Percentiles rank a stretch among this genome's conserved stretches.
phyloP scores from a whole-genome alignment of 2,329 filamentous ascomycete species.

The Knufia petricola region DNA sequence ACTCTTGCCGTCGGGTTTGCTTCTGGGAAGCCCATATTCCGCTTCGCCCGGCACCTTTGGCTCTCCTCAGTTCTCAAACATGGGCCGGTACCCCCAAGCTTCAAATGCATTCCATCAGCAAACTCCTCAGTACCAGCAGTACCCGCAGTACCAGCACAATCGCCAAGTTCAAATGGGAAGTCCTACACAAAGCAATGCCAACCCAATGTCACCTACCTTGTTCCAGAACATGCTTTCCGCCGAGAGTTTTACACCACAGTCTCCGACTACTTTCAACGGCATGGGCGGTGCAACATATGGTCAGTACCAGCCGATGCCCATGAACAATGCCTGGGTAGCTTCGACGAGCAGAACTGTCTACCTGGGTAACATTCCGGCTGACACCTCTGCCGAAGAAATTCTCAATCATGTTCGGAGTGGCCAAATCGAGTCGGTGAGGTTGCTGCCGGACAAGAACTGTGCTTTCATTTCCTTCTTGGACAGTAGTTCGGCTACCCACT shows the following conservation, averaged over 20 bases:
- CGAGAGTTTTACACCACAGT: conserved; percentile 76
- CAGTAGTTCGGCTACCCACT: conserved; percentile 93
- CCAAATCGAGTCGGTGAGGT: conserved; percentile 95
- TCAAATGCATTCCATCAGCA: conserved; percentile 45
- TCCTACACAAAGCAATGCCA: conserved; percentile 61
- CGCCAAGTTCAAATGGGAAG: conserved; percentile 50
- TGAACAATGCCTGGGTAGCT: conserved; percentile 48
- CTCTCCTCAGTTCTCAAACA: conserved; percentile 82
- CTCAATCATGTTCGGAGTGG: conserved; percentile 91
- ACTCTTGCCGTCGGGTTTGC: conserved; percentile 82
- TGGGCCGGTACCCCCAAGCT: conserved; percentile 63
- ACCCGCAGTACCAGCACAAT: conserved; percentile 48
- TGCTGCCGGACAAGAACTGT: conserved; percentile 98
- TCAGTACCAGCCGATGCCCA: conserved; percentile 63
- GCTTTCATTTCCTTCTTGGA: conserved; percentile 99
- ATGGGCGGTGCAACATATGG: conserved; percentile 50
- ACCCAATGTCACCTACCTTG: conserved; percentile 62
- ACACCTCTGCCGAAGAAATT: conserved; percentile 94
- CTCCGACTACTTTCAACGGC: conserved; percentile 65
- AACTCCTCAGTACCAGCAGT: conserved; percentile 45
- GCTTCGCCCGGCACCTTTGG: conserved; percentile 83
- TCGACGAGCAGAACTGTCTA: conserved; percentile 95
- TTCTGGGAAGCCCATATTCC: conserved; percentile 91
- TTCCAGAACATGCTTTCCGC: conserved; percentile 83
- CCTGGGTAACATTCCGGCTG: conserved; percentile 93